Evolutionary conservation across 2,329 filamentous ascomycete species (phyloP).

Genomic region (Verruconis gallopava): DNA sequence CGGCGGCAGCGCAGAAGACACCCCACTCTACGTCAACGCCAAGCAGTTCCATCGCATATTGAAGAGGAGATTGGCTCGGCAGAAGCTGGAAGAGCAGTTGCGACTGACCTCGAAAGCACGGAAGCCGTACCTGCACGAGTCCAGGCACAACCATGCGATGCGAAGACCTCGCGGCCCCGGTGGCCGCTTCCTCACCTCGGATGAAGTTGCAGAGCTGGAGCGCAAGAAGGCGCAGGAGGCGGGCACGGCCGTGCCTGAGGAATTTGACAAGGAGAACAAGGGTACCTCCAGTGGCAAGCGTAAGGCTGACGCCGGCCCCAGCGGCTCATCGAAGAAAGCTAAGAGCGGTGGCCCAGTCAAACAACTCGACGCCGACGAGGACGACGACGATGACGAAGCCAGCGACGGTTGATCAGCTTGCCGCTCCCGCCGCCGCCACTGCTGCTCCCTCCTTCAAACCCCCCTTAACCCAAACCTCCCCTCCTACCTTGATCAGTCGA

Average conservation of each 20-base stretch:
- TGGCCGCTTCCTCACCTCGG: constrained; percentile 88
- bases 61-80: constrained; percentile 83
- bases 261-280: constrained; percentile 27
- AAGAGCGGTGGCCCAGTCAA: constrained; percentile 12
- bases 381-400: constrained; percentile 24
- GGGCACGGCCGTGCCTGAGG: constrained; percentile 18
- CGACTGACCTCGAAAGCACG: constrained; percentile 87
- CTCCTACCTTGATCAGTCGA: too few species aligned
- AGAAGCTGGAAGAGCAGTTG: constrained; percentile 85
- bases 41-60: constrained; percentile 98
- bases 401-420: constrained; percentile 24
- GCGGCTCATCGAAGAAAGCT: constrained; percentile 14
- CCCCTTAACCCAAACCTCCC: too few species aligned
- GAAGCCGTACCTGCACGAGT: constrained; percentile 95
- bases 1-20: constrained; percentile 64
- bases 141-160: constrained; percentile 97
- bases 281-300: constrained; percentile 34
- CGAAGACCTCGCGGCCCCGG: constrained; percentile 84
- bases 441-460: too few species aligned
- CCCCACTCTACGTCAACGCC: constrained; percentile 92
- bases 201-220: constrained; percentile 87
- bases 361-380: constrained; percentile 11
- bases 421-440: too few species aligned
- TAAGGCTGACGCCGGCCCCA: constrained; percentile 32
- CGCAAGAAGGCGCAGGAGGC: constrained; percentile 37